Evolutionary conservation across 306 rosid genomes (phyloP), one percentile per base, ranked within the genome.

Genomic region (Notholithocarpus densiflorus): DNA sequence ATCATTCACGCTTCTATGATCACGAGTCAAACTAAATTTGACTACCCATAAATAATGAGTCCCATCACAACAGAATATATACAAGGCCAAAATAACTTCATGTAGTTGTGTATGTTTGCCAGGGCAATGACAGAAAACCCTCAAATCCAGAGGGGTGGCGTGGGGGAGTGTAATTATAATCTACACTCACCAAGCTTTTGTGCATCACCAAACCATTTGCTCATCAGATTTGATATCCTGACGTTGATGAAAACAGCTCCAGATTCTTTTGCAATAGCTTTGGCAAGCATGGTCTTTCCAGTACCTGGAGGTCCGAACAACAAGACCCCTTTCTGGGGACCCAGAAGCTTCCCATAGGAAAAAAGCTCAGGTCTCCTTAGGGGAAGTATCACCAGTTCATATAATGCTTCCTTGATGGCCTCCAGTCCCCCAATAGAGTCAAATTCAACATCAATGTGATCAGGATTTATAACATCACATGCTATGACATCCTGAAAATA

Each of bases 181-280:
- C 52, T 19, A 17, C 75, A 87, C 98, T 87, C 78, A 96, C 99
- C 99, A 40, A 96, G 99, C 74, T 96, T 96, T 82, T 90, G 98
- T 17, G 98, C 99, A 89, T 96, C 99, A 53, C 99, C 99, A 70
- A 96, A 96, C 99, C 99, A 96, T 89, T 96, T 96, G 92, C 99
- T 96, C 99, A 96, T 96, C 71, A 96, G 88, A 86, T 93, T 96
- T 7, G 99, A 96, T 87, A 96, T 84, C 84, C 92, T 90, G 55
- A 93, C 93, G 27, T 96, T 96, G 37, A 96, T 96, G 79, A 96
- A 96, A 74, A 96, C 98, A 75, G 99, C 99, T 71, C 89, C 98
- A 19, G 98, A 93, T 78, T 96, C 99, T 84, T 90, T 93, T 2
- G 99, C 99, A 76, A 96, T 96, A 81, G 99, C 98, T 86, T 96